Evolutionary conservation across 2,329 filamentous ascomycete genomes (phyloP).

Genomic region (Alternaria angustiovoidea): DNA sequence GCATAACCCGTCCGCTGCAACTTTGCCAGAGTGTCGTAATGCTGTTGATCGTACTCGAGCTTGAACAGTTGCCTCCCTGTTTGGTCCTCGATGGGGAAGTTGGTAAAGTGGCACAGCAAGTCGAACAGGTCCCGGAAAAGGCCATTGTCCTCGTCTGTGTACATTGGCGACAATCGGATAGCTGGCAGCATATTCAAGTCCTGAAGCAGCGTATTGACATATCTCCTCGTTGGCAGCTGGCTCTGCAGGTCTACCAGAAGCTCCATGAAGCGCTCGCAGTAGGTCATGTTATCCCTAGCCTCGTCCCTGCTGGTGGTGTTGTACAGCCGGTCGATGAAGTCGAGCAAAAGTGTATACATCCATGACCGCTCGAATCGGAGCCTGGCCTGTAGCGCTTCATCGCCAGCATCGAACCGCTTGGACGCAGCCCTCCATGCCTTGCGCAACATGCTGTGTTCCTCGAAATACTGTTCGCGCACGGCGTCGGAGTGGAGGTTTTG

Average conservation of each 20-base stretch:
- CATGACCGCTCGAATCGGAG: slow-evolving; percentile 92
- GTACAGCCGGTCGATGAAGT: slow-evolving; percentile 81
- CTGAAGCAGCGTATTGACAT: slow-evolving; percentile 86
- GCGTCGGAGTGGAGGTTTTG: slow-evolving; percentile 85
- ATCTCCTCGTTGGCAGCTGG: slow-evolving; percentile 90
- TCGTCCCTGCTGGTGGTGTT: slow-evolving; percentile 43
- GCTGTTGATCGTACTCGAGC: slow-evolving; percentile 78
- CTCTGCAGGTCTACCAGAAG: slow-evolving; percentile 90
- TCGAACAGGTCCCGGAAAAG: slow-evolving; percentile 81
- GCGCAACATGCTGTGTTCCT: slow-evolving; percentile 75
- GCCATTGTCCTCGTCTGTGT: slow-evolving; percentile 74
- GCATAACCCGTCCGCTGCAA: slow-evolving; percentile 79
- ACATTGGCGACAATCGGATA: slow-evolving; percentile 80
- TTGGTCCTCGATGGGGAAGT: slow-evolving; percentile 91
- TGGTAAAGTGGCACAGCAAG: slow-evolving; percentile 85
- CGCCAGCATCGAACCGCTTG: slow-evolving; percentile 87
- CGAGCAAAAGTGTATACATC: slow-evolving; percentile 85
- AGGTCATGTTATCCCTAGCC: slow-evolving; percentile 71
- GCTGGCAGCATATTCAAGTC: slow-evolving; percentile 85
- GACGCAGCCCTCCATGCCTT: slow-evolving; percentile 90
- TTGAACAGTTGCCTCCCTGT: slow-evolving; percentile 78
- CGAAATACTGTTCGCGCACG: slow-evolving; percentile 75
- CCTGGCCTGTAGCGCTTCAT: slow-evolving; percentile 78
- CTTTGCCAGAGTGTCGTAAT: slow-evolving; percentile 78
- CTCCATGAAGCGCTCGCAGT: slow-evolving; percentile 93